Conservation (phyloP, 345 rosid genomes). For the Bruguiera gymnorhiza region DNA sequence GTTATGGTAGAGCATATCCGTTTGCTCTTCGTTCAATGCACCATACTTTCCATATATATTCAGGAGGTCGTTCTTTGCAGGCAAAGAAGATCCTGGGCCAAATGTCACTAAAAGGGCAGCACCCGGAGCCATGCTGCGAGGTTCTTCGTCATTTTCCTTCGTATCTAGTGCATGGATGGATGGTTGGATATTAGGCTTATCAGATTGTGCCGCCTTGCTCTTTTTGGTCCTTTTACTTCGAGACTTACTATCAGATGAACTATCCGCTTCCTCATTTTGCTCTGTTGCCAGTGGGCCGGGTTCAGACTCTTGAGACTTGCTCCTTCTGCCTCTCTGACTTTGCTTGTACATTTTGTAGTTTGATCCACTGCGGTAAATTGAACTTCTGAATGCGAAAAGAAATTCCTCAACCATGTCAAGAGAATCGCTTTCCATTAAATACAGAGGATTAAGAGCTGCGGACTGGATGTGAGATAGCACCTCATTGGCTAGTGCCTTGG, state of each 20-base stretch:
- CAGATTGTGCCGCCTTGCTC: conserved; percentile 26
- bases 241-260: conserved; percentile 21
- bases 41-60: conserved; percentile 53
- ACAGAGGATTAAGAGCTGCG: conserved; percentile 48
- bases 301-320: conserved; percentile 32
- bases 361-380: conserved; percentile 41
- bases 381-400: conserved; percentile 58
- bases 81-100: conserved; percentile 61
- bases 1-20: conserved; percentile 44
- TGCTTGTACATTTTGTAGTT: conserved; percentile 28
- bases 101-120: conserved; percentile 53
- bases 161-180: conserved; percentile 13
- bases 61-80: conserved; percentile 57
- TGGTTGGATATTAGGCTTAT: conserved; percentile 20
- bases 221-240: conserved; percentile 20
- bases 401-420: conserved; percentile 47
- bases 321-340: conserved; percentile 33
- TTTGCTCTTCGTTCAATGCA: conserved; percentile 44
- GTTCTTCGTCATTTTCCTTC: conserved; percentile 21
- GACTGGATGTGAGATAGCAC: conserved; percentile 46
- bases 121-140: conserved; percentile 25
- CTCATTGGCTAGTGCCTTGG: conserved; percentile 45
- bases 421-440: conserved; percentile 31
- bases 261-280: conserved; percentile 27
- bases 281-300: conserved; percentile 12